Base-by-base conservation (phyloP, 2,329 filamentous ascomycete species). In the Exophiala mesophila region DNA sequence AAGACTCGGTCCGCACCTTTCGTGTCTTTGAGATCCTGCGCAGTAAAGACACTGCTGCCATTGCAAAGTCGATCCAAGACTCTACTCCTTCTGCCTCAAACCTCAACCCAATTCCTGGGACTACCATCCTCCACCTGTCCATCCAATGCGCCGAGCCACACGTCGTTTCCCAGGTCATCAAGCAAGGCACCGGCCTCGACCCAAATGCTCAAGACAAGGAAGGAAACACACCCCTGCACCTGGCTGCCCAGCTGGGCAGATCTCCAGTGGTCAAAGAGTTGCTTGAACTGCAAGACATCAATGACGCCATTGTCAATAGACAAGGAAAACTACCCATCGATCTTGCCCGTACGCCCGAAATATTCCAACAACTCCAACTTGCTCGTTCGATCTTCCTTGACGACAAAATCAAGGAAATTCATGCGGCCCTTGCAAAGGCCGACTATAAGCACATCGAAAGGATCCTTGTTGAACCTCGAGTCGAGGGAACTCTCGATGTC, bases 1-100 rank as follows among this genome's bases (percentile, higher is more conserved):
- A 98, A 61, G 88, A 95, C 64, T 96, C 90, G 0, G 88, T 98
- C 39, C 81, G 85, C 60, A 89, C 94, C 54, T 98, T 98, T 65
- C 82, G 89, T 54, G 80, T 96, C 34, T 95, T 97, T 60, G 92
- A 97, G 68, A 85, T 89, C 30, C 71, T 98, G 52, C 80, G 90
- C 53, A 92, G 79, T 62, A 92, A 92, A 40, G 90, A 98, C 62
- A 94, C 88, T 1, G 83, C 82, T 10, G 86, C 85, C 26, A 96
- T 98, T 56, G 87, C 86, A 20, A 90, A 83, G 61, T 85, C 85
- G 1, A 85, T 96, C 53, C 64, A 67, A 66, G 54, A 83, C 74
- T 72, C 54, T 44, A 66, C 57, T 73, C 73, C 55, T 74, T 77
- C 51, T 54, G 68, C 49, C 56, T 63, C 48, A 58, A 65, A 47